phyloP scores from a whole-genome alignment of 306 rosid genomes.

The Prunus fruticosa region DNA sequence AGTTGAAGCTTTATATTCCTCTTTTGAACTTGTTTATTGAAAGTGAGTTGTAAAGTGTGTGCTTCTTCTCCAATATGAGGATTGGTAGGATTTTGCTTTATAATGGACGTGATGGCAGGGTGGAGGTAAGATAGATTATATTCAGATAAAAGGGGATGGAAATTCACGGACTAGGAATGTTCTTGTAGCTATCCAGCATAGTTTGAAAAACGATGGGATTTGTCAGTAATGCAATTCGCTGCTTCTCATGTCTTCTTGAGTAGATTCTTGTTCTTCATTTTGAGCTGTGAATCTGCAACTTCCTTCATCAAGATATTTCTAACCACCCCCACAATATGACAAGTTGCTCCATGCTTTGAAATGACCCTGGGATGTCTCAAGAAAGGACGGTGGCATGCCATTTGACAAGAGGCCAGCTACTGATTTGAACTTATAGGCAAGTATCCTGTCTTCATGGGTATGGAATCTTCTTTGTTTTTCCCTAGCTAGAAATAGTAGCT shows the following conservation, averaged over 20 bases:
- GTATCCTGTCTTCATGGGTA: slow-evolving; percentile 51
- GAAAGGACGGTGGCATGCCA: slow-evolving; percentile 35
- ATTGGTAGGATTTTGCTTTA: slow-evolving; percentile 12
- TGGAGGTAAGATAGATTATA: slow-evolving; percentile 12
- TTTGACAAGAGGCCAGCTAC: slow-evolving; percentile 41
- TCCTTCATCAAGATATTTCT: slow-evolving; percentile 22
- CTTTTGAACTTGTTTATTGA: slow-evolving; percentile 11
- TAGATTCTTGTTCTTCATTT: slow-evolving; percentile 25
- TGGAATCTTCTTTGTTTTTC: slow-evolving; percentile 21
- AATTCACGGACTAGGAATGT: slow-evolving; percentile 5
- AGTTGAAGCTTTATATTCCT: slow-evolving; percentile 15
- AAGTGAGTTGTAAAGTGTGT: slow-evolving; percentile 18
- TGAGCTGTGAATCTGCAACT: slow-evolving; percentile 31
- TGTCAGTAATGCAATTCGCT: slow-evolving; percentile 5
- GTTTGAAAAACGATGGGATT: slow-evolving; percentile 2
- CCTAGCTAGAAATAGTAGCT: slow-evolving; percentile 28
- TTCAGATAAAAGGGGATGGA: slow-evolving; percentile 21
- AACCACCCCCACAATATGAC: slow-evolving; percentile 9
- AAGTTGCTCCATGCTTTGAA: slow-evolving; percentile 28
- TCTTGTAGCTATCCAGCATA: neutral
- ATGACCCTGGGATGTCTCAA: slow-evolving; percentile 37
- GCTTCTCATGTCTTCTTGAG: slow-evolving; percentile 16
- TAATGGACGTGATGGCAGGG: slow-evolving; percentile 16
- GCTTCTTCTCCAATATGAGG: neutral
- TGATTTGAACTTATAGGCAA: slow-evolving; percentile 60